A percentile compares a stretch with the other conserved stretches of the same genome.
These are phyloP conservation scores for Lepraria neglecta DNA, from an alignment of 495 filamentous ascomycete genomes.

Conservation along the genomic window DNA sequence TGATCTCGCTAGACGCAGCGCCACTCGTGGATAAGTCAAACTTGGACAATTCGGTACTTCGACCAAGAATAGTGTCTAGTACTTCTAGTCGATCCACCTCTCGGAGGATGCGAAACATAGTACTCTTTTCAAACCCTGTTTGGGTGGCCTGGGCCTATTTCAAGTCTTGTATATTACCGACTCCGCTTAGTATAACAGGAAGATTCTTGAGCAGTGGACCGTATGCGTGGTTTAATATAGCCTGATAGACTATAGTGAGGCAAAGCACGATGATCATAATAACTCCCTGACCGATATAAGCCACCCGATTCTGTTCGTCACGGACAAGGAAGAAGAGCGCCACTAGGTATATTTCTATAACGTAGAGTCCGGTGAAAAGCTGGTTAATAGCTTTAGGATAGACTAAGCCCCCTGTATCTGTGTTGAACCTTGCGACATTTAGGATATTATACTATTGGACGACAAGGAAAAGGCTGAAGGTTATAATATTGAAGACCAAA, in stretches of 20 bases:
- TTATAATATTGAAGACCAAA: conserved; percentile 6
- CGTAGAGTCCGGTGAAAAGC: conserved; percentile 14
- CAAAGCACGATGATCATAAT: neutral
- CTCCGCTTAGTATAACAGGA: neutral
- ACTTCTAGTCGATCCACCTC: neutral
- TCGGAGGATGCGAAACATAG: neutral
- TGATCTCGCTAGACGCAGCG: too few species aligned
- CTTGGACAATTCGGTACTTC: too few species aligned
- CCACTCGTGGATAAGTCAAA: too few species aligned
- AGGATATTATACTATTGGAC: conserved; percentile 18
- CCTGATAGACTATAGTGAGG: neutral
- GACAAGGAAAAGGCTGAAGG: neutral
- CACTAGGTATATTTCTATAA: conserved; percentile 15
- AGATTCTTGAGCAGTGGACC: neutral
- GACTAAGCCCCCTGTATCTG: conserved; percentile 4
- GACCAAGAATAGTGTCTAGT: neutral
- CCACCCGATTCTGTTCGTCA: neutral
- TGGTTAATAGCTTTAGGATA: conserved; percentile 16
- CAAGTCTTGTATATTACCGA: neutral
- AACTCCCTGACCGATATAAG: neutral
- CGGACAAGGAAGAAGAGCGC: conserved; percentile 3
- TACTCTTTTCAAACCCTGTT: neutral
- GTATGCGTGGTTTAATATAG: neutral
- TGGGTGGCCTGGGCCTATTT: too few species aligned
- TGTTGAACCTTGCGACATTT: conserved; percentile 1